phyloP scores from a whole-genome alignment of 306 rosid genomes.

The Vachellia pachyceras region DNA sequence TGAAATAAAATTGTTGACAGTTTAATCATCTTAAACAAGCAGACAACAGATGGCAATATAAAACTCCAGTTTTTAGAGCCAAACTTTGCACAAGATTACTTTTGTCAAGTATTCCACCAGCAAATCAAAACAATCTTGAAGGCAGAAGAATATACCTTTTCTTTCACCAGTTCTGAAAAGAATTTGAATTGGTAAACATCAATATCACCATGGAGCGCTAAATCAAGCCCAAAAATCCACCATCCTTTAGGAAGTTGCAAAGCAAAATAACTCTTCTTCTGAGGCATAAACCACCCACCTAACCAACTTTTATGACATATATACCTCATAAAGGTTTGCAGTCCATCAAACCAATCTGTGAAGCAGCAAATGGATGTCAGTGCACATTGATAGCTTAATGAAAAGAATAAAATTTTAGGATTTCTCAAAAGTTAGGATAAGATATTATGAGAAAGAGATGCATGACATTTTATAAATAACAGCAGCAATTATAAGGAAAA shows the following conservation, averaged over 20 bases:
- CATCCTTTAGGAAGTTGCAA: constrained; percentile 91
- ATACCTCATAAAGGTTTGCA: constrained; percentile 92
- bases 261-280: constrained; percentile 96
- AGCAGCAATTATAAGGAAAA: constrained; percentile 27
- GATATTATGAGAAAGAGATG: constrained; percentile 25
- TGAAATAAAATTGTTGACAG: background rate
- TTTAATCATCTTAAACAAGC: background rate
- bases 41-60: constrained; percentile 7
- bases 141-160: constrained; percentile 65
- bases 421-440: background rate
- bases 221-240: constrained; percentile 98
- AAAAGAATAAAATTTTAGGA: constrained; percentile 7
- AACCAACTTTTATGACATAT: constrained; percentile 96
- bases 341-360: constrained; percentile 99
- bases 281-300: constrained; percentile 99
- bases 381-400: background rate
- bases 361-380: constrained; percentile 15
- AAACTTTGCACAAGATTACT: constrained; percentile 9
- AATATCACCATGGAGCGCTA: constrained; percentile 92
- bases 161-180: constrained; percentile 71
- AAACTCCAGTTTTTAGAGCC: background rate
- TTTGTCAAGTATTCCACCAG: background rate
- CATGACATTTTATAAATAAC: constrained; percentile 23
- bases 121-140: constrained; percentile 14
- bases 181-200: constrained; percentile 98